These are phyloP conservation scores for Aspergillus fischeri DNA, from an alignment of 2,329 filamentous ascomycete species.

Conservation along the genomic window DNA sequence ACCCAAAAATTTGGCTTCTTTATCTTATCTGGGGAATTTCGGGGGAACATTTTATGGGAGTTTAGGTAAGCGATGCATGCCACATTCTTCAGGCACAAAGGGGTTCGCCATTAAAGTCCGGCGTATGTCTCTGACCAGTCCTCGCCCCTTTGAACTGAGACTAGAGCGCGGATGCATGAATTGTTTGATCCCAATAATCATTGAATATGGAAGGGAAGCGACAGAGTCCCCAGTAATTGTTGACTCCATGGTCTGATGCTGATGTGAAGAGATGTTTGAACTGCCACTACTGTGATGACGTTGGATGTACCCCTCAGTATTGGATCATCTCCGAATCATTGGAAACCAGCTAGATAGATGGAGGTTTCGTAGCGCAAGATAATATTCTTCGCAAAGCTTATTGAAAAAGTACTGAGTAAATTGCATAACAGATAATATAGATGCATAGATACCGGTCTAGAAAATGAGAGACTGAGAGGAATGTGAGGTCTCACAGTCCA, in stretches of 20 bases:
- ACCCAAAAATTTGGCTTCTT: not conserved
- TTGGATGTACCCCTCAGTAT: no score
- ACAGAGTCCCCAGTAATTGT: not conserved
- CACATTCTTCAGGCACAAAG: not conserved
- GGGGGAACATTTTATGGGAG: not conserved
- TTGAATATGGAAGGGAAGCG: not conserved
- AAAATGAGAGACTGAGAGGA: not conserved
- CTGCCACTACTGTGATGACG: not conserved
- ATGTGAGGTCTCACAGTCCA: constrained; percentile 3
- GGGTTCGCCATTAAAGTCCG: not conserved
- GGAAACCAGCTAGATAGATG: not conserved
- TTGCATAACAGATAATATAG: not conserved
- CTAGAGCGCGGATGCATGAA: not conserved
- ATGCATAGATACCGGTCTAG: not conserved
- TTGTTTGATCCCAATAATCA: not conserved
- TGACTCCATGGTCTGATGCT: not conserved
- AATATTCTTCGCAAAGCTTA: not conserved
- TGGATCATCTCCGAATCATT: not conserved
- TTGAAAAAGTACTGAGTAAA: not conserved
- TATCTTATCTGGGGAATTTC: not conserved
- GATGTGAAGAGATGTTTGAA: not conserved
- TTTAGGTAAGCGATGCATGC: not conserved
- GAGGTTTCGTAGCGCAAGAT: not conserved
- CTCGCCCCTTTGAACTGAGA: not conserved
- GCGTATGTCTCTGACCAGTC: not conserved